Percentiles rank a stretch among this genome's conserved stretches.
phyloP scores from a whole-genome alignment of 2,329 filamentous ascomycete genomes.

The Aureobasidium sp. region DNA sequence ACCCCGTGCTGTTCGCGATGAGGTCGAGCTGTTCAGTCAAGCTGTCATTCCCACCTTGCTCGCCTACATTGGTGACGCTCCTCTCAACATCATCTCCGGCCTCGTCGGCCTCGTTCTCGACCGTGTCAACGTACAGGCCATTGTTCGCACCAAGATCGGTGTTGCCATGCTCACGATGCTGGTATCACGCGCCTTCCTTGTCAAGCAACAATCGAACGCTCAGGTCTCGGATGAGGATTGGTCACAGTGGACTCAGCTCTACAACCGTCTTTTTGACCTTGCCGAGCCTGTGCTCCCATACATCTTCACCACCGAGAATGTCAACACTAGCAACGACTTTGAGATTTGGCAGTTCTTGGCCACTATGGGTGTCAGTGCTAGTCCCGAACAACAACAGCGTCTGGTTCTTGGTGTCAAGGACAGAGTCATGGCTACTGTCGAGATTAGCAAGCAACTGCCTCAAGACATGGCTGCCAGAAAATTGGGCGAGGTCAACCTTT shows the following conservation, averaged over 20 bases:
- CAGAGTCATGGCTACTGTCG: conserved; percentile 90
- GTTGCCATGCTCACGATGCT: conserved; percentile 88
- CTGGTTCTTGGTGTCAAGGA: conserved; percentile 96
- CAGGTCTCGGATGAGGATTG: conserved; percentile 64
- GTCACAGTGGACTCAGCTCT: conserved; percentile 74
- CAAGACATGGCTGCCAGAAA: conserved; percentile 76
- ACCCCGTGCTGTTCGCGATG: conserved; percentile 74
- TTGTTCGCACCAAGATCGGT: conserved; percentile 80
- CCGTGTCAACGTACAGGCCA: conserved; percentile 72
- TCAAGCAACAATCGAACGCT: conserved; percentile 67
- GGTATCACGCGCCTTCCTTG: conserved; percentile 83
- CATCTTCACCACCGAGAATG: conserved; percentile 87
- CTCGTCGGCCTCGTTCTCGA: conserved; percentile 77
- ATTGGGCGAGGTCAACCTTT: conserved; percentile 88
- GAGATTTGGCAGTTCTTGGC: conserved; percentile 98
- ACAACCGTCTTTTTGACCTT: conserved; percentile 78
- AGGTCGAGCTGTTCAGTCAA: conserved; percentile 81
- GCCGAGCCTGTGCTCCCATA: conserved; percentile 75
- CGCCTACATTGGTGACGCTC: conserved; percentile 82
- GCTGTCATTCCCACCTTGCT: conserved; percentile 86
- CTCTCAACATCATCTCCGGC: conserved; percentile 82
- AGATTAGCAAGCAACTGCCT: conserved; percentile 80
- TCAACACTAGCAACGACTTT: conserved; percentile 67
- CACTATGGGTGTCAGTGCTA: conserved; percentile 87
- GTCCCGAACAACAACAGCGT: conserved; percentile 87